Percentiles rank a stretch among this genome's conserved stretches.
These are phyloP conservation scores for Areca catechu DNA, from an alignment of 176 grass and related monocot genomes.

Conservation along the genomic window DNA sequence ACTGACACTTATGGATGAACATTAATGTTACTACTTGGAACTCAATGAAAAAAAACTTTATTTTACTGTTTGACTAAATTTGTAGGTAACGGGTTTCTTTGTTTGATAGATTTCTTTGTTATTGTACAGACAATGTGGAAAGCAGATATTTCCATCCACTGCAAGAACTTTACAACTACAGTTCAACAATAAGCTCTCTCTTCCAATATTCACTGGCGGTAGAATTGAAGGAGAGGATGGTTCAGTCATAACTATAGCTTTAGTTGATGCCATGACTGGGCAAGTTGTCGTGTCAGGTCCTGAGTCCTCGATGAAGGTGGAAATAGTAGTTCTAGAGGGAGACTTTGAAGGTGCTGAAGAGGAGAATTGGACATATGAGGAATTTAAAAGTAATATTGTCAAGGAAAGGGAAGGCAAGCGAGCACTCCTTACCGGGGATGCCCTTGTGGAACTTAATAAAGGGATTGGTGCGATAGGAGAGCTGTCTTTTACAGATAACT, in stretches of 20 bases:
- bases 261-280: slow-evolving; percentile 48
- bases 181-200: slow-evolving; percentile 73
- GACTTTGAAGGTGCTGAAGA: slow-evolving; percentile 74
- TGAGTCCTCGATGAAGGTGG: slow-evolving; percentile 52
- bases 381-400: slow-evolving; percentile 84
- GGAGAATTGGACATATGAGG: slow-evolving; percentile 52
- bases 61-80: background rate
- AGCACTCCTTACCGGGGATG: slow-evolving; percentile 69
- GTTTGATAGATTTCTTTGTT: slow-evolving; percentile 25
- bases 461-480: slow-evolving; percentile 60
- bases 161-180: slow-evolving; percentile 56
- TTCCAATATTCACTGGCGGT: slow-evolving; percentile 87
- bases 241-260: slow-evolving; percentile 38
- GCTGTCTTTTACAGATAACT: slow-evolving; percentile 87
- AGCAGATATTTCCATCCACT: slow-evolving; percentile 32
- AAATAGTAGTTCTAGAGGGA: slow-evolving; percentile 88
- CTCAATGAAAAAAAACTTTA: background rate
- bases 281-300: slow-evolving; percentile 31
- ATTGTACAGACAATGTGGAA: slow-evolving; percentile 41
- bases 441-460: slow-evolving; percentile 37
- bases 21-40: slow-evolving; percentile 3
- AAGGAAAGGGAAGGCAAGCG: slow-evolving; percentile 86
- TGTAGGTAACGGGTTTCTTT: slow-evolving; percentile 8
- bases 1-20: background rate
- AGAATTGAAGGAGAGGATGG: slow-evolving; percentile 78